A percentile compares a stretch with the other conserved stretches of the same genome.
Evolutionary conservation across 331 rosid genomes (phyloP).

Genomic region (Malus hybrid): DNA sequence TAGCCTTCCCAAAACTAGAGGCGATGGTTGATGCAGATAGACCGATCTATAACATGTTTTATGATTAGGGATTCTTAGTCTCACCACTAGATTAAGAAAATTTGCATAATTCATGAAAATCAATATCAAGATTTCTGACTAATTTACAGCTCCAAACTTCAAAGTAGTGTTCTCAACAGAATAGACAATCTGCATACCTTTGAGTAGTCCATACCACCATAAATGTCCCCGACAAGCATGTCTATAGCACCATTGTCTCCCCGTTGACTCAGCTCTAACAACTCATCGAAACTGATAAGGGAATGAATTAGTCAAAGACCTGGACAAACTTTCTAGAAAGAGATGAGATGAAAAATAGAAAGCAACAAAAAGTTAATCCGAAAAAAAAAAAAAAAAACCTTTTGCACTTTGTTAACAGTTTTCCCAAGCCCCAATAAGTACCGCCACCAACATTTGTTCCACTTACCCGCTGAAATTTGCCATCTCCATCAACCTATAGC

Average conservation of each 20-base stretch:
- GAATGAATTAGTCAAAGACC: constrained; percentile 21
- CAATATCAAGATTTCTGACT: background rate
- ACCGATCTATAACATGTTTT: constrained; percentile 52
- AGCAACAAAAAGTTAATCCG: background rate
- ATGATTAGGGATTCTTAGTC: constrained; percentile 11
- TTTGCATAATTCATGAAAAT: background rate
- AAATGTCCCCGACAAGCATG: constrained; percentile 98
- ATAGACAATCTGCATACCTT: constrained; percentile 41
- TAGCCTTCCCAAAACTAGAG: constrained; percentile 92
- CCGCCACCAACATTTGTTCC: constrained; percentile 99
- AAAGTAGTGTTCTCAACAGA: constrained; percentile 7
- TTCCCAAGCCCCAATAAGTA: constrained; percentile 93
- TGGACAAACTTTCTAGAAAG: constrained; percentile 4
- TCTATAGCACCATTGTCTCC: constrained; percentile 81
- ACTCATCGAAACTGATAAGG: constrained; percentile 70
- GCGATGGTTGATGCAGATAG: constrained; percentile 89
- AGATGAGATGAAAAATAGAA: background rate
- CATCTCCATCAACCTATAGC: constrained; percentile 85
- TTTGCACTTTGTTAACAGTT: constrained; percentile 77
- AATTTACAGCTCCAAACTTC: background rate
- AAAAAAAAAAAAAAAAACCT: constrained; percentile 27
- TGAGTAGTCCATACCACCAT: constrained; percentile 88
- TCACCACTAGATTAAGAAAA: constrained; percentile 8
- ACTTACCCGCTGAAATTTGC: constrained; percentile 78
- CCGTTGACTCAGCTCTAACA: constrained; percentile 81